Evolutionary conservation across 306 rosid genomes (phyloP).

Genomic region (Trifolium subterraneum): DNA sequence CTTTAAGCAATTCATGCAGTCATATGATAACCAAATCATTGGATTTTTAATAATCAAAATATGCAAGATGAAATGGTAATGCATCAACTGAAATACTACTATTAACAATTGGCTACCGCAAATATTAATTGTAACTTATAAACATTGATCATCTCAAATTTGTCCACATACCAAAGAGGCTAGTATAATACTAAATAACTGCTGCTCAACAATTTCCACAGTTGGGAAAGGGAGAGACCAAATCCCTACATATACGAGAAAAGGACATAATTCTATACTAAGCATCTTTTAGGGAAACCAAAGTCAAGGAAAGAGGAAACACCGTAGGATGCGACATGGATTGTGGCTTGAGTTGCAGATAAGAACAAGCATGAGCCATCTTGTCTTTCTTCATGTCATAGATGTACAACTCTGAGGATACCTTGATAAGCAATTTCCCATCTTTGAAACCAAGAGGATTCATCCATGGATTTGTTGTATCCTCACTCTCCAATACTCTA

Average conservation of each 20-base stretch:
- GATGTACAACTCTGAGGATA: constrained; percentile 43
- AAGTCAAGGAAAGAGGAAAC: constrained; percentile 55
- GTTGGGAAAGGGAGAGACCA: neutral
- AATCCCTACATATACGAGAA: too few relatives aligned
- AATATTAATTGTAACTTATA: neutral
- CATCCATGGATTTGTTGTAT: constrained; percentile 51
- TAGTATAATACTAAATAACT: neutral
- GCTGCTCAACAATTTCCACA: neutral
- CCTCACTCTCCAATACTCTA: constrained; percentile 34
- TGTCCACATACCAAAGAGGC: neutral
- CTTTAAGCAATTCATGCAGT: neutral
- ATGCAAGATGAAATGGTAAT: neutral
- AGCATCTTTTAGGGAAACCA: constrained; percentile 49
- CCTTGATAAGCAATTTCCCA: constrained; percentile 56
- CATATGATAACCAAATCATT: neutral
- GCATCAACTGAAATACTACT: neutral
- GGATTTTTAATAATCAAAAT: too few relatives aligned
- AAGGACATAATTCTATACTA: constrained; percentile 3
- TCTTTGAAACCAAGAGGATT: constrained; percentile 60
- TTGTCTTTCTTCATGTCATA: constrained; percentile 46
- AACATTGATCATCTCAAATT: neutral
- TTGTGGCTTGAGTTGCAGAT: constrained; percentile 46
- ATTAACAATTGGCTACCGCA: neutral
- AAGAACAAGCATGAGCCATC: constrained; percentile 43
- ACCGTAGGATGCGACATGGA: constrained; percentile 48